These are phyloP conservation scores for Irpex rosettiformis DNA, from an alignment of 1,284 basidiomycete genomes.

Conservation along the genomic window DNA sequence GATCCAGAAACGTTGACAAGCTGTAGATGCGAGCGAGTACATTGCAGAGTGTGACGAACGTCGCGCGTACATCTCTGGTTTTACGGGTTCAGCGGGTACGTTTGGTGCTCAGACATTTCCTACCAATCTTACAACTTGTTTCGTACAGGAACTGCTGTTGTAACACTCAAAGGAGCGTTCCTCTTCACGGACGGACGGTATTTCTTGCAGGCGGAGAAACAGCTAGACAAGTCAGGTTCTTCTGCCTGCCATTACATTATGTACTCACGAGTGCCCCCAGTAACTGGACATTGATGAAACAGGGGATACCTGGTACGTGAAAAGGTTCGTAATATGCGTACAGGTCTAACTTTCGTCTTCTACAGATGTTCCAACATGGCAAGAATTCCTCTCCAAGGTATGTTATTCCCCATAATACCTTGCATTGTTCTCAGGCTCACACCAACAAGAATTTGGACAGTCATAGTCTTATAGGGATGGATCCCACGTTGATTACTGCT, in stretches of 20 bases:
- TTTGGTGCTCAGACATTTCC: background rate
- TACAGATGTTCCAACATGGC: slow-evolving; percentile 86
- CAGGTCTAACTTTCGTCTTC: background rate
- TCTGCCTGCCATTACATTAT: background rate
- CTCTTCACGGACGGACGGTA: slow-evolving; percentile 95
- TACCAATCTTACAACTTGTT: background rate
- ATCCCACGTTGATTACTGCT: slow-evolving; percentile 74
- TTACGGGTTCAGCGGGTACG: slow-evolving; percentile 88
- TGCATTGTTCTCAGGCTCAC: background rate
- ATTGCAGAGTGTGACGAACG: slow-evolving; percentile 81
- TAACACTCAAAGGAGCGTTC: slow-evolving; percentile 71
- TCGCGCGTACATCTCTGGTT: slow-evolving; percentile 86
- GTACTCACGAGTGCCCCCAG: slow-evolving; percentile 29
- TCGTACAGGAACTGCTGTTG: slow-evolving; percentile 68
- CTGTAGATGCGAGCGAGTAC: slow-evolving; percentile 88
- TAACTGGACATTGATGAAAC: slow-evolving; percentile 94
- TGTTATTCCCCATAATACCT: background rate
- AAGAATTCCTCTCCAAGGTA: slow-evolving; percentile 78
- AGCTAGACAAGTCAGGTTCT: slow-evolving; percentile 73
- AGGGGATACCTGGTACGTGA: slow-evolving; percentile 67
- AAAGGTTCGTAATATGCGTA: slow-evolving; percentile 11
- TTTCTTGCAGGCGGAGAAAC: slow-evolving; percentile 87
- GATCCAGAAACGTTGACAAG: background rate
- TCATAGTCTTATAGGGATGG: slow-evolving; percentile 73
- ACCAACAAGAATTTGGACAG: slow-evolving; percentile 68